Evolutionary conservation across 768 basidiomycete genomes (phyloP).

Genomic region (Tricholoma saponaceum): DNA sequence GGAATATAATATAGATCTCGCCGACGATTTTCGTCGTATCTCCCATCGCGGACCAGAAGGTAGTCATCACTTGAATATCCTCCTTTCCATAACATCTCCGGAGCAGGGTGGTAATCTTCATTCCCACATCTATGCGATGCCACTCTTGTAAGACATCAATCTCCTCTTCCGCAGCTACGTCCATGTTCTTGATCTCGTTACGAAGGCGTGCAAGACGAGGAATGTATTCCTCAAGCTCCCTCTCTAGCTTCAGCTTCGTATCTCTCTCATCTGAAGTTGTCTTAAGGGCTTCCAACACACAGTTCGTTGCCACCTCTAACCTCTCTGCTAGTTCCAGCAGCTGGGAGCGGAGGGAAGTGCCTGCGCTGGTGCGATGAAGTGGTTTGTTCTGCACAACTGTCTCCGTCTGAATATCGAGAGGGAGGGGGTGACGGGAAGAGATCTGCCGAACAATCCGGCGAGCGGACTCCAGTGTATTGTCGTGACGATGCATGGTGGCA

Average conservation of each 20-base stretch:
- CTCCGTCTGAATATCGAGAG: conserved; percentile 16
- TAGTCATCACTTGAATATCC: background rate
- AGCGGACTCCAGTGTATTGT: conserved; percentile 8
- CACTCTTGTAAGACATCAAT: background rate
- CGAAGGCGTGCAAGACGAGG: background rate
- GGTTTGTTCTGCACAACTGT: conserved; percentile 6
- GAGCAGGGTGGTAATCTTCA: background rate
- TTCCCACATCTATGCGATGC: background rate
- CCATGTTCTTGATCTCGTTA: background rate
- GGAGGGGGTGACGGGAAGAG: background rate
- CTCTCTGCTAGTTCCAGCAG: background rate
- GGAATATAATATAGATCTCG: background rate
- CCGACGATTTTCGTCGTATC: background rate
- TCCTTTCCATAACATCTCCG: background rate
- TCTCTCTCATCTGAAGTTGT: background rate
- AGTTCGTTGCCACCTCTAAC: background rate
- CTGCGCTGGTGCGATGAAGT: conserved; percentile 12
- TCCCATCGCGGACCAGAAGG: background rate
- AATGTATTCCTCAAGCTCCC: background rate
- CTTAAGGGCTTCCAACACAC: background rate
- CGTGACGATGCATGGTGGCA: background rate
- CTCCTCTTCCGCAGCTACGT: background rate
- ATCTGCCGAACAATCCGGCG: conserved; percentile 14
- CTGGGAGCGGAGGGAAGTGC: background rate
- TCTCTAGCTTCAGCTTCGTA: background rate